A percentile compares a stretch with the other conserved stretches of the same genome.
These are phyloP conservation scores for Ophiostoma perfectum DNA, from an alignment of 2,329 filamentous ascomycete species.

Conservation along the genomic window DNA sequence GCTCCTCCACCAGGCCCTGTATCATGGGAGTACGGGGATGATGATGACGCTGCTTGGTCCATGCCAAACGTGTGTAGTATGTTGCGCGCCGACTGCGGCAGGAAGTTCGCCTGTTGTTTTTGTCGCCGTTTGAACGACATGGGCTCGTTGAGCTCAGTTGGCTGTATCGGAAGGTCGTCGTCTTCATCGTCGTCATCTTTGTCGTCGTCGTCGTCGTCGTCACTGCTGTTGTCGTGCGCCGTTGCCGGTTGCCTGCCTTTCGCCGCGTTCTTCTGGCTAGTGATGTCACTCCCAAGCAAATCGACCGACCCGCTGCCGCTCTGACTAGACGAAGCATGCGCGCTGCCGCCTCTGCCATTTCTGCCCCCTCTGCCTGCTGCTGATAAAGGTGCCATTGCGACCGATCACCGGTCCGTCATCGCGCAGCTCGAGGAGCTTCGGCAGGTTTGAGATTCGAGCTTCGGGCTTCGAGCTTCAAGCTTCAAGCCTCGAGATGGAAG, in stretches of 20 bases:
- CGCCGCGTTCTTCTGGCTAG: constrained; percentile 28
- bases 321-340: background rate
- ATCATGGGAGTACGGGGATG: background rate
- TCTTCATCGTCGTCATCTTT: background rate
- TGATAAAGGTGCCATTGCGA: constrained; percentile 22
- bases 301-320: constrained; percentile 36
- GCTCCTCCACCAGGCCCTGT: background rate
- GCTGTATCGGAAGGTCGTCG: constrained; percentile 50
- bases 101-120: constrained; percentile 42
- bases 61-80: constrained; percentile 44
- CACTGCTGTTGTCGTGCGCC: background rate
- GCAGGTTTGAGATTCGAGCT: background rate
- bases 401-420: constrained; percentile 20
- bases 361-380: constrained; percentile 13
- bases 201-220: background rate
- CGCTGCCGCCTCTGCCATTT: background rate
- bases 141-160: constrained; percentile 44
- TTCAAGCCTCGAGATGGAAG: background rate
- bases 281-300: constrained; percentile 37
- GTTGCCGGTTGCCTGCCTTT: background rate
- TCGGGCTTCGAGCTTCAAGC: background rate
- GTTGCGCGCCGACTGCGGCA: constrained; percentile 41
- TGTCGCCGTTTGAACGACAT: constrained; percentile 69
- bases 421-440: constrained; percentile 4
- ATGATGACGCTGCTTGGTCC: background rate